phyloP scores from a whole-genome alignment of 2,329 filamentous ascomycete genomes.

The Sporothrix globosa region DNA sequence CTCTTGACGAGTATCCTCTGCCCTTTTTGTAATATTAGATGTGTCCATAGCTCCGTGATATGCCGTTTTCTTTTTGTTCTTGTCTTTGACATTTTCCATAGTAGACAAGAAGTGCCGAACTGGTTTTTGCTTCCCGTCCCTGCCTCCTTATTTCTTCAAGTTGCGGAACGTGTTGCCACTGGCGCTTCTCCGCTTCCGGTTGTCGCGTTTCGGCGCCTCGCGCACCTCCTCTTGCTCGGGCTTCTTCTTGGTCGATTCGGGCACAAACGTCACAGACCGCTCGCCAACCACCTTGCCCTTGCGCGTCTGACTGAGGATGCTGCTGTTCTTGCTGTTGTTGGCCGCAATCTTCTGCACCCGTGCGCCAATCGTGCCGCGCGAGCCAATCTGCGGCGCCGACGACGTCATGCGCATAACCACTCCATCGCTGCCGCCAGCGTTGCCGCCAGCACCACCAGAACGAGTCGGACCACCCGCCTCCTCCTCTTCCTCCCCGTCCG shows the following conservation, averaged over 20 bases:
- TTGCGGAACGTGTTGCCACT: slow-evolving; percentile 75
- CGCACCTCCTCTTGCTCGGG: slow-evolving; percentile 42
- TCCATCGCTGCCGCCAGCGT: slow-evolving; percentile 37
- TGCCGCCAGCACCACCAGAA: slow-evolving; percentile 37
- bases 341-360: slow-evolving; percentile 52
- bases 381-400: slow-evolving; percentile 63
- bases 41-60: slow-evolving; percentile 5
- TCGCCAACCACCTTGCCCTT: slow-evolving; percentile 61
- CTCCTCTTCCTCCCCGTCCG: slow-evolving; percentile 49
- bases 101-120: background rate
- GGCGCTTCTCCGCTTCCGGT: slow-evolving; percentile 65
- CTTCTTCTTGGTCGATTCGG: slow-evolving; percentile 59
- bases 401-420: slow-evolving; percentile 71
- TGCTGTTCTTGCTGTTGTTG: slow-evolving; percentile 37
- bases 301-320: slow-evolving; percentile 28
- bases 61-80: background rate
- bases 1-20: slow-evolving; percentile 9
- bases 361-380: slow-evolving; percentile 59
- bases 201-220: slow-evolving; percentile 44
- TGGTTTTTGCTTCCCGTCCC: too few relatives aligned
- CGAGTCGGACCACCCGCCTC: slow-evolving; percentile 42
- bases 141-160: slow-evolving; percentile 46
- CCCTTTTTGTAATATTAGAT: background rate
- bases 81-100: background rate
- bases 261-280: slow-evolving; percentile 73